Evolutionary conservation across 1,284 basidiomycete species (phyloP).

Genomic region (Heterobasidion occidentale): DNA sequence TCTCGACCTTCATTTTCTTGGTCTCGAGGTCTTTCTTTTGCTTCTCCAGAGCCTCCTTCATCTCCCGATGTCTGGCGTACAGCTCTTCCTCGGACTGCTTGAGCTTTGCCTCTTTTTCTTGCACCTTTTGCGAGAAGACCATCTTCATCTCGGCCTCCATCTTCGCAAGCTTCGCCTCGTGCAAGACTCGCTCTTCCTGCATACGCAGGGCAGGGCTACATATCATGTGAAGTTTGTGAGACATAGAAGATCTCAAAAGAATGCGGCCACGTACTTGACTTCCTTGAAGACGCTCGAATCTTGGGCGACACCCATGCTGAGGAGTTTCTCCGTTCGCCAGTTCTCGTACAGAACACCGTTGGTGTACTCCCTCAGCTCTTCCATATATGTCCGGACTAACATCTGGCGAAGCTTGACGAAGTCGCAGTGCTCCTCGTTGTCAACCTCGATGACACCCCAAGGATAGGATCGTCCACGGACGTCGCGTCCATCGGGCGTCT

Average conservation of each 20-base stretch:
- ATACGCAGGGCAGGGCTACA: slow-evolving; percentile 86
- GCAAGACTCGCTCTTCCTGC: slow-evolving; percentile 89
- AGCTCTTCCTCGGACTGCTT: slow-evolving; percentile 98
- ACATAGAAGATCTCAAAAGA: slow-evolving; percentile 1
- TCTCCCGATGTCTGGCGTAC: slow-evolving; percentile 94
- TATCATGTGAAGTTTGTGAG: slow-evolving; percentile 9
- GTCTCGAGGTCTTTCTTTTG: slow-evolving; percentile 94
- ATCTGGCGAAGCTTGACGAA: slow-evolving; percentile 98
- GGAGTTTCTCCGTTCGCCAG: slow-evolving; percentile 90
- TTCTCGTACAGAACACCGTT: slow-evolving; percentile 93
- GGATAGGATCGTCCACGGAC: slow-evolving; percentile 92
- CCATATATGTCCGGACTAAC: slow-evolving; percentile 98
- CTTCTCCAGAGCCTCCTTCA: slow-evolving; percentile 98
- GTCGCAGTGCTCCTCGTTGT: slow-evolving; percentile 97
- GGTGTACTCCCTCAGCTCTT: slow-evolving; percentile 92
- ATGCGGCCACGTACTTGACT: slow-evolving; percentile 71
- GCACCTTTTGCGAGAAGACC: slow-evolving; percentile 99
- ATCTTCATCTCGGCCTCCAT: slow-evolving; percentile 99
- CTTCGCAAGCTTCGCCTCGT: slow-evolving; percentile 94
- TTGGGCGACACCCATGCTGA: slow-evolving; percentile 93
- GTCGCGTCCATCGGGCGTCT: slow-evolving; percentile 77
- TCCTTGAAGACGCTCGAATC: slow-evolving; percentile 97
- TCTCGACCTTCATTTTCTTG: slow-evolving; percentile 96
- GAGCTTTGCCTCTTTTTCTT: slow-evolving; percentile 96
- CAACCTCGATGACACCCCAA: slow-evolving; percentile 96